These are phyloP conservation scores for Nevesoporus exiguus DNA, from an alignment of 768 basidiomycete genomes.

Conservation along the genomic window DNA sequence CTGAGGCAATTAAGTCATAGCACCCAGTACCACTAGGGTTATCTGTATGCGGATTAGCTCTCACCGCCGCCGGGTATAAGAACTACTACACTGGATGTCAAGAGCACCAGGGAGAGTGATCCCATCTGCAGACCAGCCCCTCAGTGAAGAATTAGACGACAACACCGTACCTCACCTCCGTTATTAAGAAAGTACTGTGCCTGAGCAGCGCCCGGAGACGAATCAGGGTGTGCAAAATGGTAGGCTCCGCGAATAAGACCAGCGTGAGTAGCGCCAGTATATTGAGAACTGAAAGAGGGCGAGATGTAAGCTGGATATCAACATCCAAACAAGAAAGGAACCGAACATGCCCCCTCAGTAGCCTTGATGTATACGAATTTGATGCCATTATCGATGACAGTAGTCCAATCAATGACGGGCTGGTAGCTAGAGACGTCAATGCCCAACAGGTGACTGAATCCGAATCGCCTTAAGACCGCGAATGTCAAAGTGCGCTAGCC, in stretches of 20 bases:
- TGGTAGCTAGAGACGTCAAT: constrained; percentile 58
- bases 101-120: constrained; percentile 61
- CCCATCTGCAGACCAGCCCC: constrained; percentile 51
- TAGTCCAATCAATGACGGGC: constrained; percentile 47
- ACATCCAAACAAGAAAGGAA: not conserved
- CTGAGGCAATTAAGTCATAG: constrained; percentile 47
- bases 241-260: constrained; percentile 58
- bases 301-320: constrained; percentile 19
- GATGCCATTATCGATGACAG: constrained; percentile 49
- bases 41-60: constrained; percentile 32
- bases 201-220: constrained; percentile 52
- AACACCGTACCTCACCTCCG: constrained; percentile 38
- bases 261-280: constrained; percentile 51
- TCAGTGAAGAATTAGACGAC: constrained; percentile 17
- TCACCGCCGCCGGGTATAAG: not conserved
- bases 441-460: constrained; percentile 28
- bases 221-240: constrained; percentile 56
- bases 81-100: constrained; percentile 54
- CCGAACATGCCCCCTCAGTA: constrained; percentile 55
- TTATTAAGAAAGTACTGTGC: constrained; percentile 56
- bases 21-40: constrained; percentile 51
- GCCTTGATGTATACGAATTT: constrained; percentile 64
- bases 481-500: not conserved
- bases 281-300: constrained; percentile 42
- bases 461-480: not conserved